Conservation (phyloP, 352 stramenopile genomes). For the Globisporangium spinosum region DNA sequence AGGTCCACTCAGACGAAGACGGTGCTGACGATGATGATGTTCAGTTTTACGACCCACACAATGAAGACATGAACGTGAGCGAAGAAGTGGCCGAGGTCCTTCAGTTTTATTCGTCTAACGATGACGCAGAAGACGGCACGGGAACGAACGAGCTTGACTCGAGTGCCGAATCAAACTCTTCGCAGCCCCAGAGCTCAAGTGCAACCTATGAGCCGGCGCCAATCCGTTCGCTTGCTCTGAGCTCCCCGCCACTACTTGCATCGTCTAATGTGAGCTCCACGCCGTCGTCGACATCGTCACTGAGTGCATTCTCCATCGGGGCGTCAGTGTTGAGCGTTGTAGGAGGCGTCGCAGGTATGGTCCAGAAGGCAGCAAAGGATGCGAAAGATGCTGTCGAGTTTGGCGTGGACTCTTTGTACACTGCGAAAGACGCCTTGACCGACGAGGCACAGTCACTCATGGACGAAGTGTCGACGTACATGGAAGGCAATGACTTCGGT, state of each 20-base stretch:
- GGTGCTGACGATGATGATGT: constrained; percentile 40
- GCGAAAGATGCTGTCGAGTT: constrained; percentile 74
- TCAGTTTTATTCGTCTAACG: constrained; percentile 2
- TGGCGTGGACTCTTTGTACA: constrained; percentile 70
- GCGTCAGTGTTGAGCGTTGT: constrained; percentile 61
- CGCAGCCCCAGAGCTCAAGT: neutral
- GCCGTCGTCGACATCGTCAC: constrained; percentile 28
- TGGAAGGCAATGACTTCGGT: constrained; percentile 28
- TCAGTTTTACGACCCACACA: constrained; percentile 29
- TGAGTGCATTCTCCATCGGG: constrained; percentile 50
- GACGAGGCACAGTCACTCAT: constrained; percentile 67
- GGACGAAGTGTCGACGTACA: constrained; percentile 54
- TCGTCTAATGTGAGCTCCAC: constrained; percentile 16
- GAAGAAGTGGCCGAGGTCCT: constrained; percentile 14
- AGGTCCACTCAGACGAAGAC: constrained; percentile 50
- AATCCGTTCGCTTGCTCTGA: constrained; percentile 12
- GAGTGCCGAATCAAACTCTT: neutral
- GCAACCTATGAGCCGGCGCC: neutral
- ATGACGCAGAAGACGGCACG: neutral
- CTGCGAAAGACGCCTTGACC: constrained; percentile 55
- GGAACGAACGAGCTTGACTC: neutral
- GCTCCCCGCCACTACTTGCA: constrained; percentile 16
- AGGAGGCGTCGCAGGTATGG: constrained; percentile 59
- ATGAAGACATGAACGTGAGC: constrained; percentile 23
- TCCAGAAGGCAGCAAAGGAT: constrained; percentile 70